Percentiles rank a stretch among this genome's conserved stretches.
Evolutionary conservation across 192 early-diverging fungal genomes (phyloP).

Genomic region (Backusella sp.): DNA sequence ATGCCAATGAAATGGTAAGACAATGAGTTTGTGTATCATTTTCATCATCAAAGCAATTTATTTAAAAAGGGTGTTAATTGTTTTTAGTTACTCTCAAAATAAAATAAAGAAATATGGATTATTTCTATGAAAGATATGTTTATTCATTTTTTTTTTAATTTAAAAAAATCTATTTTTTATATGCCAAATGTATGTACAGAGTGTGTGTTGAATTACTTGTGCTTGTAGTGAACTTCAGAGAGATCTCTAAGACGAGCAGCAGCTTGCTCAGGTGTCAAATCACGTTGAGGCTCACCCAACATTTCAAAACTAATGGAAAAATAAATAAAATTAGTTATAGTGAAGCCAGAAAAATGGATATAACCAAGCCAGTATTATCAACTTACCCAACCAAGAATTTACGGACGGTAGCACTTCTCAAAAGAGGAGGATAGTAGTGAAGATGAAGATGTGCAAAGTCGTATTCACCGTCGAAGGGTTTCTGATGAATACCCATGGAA

Average conservation of each 20-base stretch:
- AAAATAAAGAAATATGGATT: neutral
- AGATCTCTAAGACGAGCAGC: conserved; percentile 66
- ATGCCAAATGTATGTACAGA: conserved; percentile 12
- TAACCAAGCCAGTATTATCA: neutral
- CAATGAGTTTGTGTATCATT: neutral
- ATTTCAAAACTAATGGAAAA: conserved; percentile 75
- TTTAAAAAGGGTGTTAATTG: neutral
- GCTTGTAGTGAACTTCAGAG: conserved; percentile 59
- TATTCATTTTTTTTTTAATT: neutral
- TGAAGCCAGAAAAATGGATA: neutral
- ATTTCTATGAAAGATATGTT: neutral
- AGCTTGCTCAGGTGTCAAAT: conserved; percentile 93
- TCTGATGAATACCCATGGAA: conserved; percentile 93
- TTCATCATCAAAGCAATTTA: neutral
- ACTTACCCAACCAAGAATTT: conserved; percentile 94
- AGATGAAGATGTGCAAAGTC: conserved; percentile 77
- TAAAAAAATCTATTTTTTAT: neutral
- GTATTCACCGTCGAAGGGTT: conserved; percentile 64
- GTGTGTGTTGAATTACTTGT: conserved; percentile 6
- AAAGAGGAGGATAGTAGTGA: conserved; percentile 94
- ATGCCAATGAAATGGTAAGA: neutral
- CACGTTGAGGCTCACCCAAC: conserved; percentile 90
- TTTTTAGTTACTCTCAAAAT: neutral
- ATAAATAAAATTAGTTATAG: neutral
- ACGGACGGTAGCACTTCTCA: conserved; percentile 85